phyloP scores from a whole-genome alignment of 129 eudicot genomes.

The Tagetes patula region DNA sequence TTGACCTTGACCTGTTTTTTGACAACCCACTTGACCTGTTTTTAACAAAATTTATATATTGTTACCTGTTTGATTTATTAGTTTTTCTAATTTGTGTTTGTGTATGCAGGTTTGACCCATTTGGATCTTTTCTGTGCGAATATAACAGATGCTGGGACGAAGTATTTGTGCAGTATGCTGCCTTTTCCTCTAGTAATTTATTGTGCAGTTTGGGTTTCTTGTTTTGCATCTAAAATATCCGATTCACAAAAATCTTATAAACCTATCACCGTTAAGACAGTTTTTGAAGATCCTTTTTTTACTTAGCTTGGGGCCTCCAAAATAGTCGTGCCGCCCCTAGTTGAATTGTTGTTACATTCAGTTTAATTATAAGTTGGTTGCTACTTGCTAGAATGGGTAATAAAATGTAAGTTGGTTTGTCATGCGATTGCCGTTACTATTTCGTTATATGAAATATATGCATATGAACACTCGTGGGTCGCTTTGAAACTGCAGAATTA shows the following conservation, averaged over 20 bases:
- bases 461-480: too few species aligned
- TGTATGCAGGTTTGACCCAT: slow-evolving; percentile 78
- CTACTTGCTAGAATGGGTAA: not conserved
- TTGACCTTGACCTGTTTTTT: not conserved
- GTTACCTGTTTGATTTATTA: not conserved
- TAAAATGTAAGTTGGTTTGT: not conserved
- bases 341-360: too few species aligned
- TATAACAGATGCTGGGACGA: slow-evolving; percentile 85
- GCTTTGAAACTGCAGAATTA: slow-evolving; percentile 53
- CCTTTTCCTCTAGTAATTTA: not conserved
- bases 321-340: too few species aligned
- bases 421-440: not conserved
- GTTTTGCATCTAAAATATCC: not conserved
- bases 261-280: slow-evolving; percentile 64
- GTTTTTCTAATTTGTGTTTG: not conserved
- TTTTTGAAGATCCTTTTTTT: too few species aligned
- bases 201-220: not conserved
- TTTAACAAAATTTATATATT: not conserved
- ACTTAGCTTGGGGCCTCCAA: too few species aligned
- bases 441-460: not conserved
- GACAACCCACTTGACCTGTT: not conserved
- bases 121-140: slow-evolving; percentile 92
- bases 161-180: slow-evolving; percentile 55
- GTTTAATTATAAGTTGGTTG: not conserved
- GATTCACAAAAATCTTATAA: slow-evolving; percentile 56